These are phyloP conservation scores for Cercophora samala DNA, from an alignment of 495 filamentous ascomycete species.

Conservation along the genomic window DNA sequence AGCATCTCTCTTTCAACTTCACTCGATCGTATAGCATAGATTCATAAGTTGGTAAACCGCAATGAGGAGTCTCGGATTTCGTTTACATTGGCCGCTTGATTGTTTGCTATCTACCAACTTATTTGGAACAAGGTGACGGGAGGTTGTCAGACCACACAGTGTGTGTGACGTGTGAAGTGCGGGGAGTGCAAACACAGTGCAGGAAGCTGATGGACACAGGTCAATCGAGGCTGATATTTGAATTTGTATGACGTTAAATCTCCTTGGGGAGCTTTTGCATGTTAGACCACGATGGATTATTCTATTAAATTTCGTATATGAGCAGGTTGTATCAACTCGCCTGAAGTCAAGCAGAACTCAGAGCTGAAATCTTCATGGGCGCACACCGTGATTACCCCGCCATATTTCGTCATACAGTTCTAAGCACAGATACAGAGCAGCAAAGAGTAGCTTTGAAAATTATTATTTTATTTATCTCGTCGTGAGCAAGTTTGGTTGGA, in stretches of 20 bases:
- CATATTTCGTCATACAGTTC: not conserved
- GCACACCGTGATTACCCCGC: conserved; percentile 1
- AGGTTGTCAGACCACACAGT: not conserved
- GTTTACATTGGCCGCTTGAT: not conserved
- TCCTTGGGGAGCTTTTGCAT: not conserved
- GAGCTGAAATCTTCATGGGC: not conserved
- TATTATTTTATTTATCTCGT: not conserved
- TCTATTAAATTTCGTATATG: not conserved
- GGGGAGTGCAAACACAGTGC: not conserved
- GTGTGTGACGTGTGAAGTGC: not conserved
- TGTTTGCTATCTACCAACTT: not conserved
- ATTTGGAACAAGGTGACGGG: not conserved
- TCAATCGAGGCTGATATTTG: not conserved
- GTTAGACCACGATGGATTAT: not conserved
- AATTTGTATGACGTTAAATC: not conserved
- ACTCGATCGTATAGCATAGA: not conserved
- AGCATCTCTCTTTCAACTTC: not conserved
- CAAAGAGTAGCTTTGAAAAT: not conserved
- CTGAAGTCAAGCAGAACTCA: not conserved
- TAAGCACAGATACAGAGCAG: not conserved
- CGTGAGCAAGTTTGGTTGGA: not conserved
- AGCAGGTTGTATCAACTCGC: not conserved
- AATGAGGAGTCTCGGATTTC: not conserved
- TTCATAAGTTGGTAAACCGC: not conserved
- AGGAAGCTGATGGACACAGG: not conserved